Evolutionary conservation across 495 filamentous ascomycete species (phyloP), one percentile per base, ranked within the genome.

Genomic region (Neurospora sp.): DNA sequence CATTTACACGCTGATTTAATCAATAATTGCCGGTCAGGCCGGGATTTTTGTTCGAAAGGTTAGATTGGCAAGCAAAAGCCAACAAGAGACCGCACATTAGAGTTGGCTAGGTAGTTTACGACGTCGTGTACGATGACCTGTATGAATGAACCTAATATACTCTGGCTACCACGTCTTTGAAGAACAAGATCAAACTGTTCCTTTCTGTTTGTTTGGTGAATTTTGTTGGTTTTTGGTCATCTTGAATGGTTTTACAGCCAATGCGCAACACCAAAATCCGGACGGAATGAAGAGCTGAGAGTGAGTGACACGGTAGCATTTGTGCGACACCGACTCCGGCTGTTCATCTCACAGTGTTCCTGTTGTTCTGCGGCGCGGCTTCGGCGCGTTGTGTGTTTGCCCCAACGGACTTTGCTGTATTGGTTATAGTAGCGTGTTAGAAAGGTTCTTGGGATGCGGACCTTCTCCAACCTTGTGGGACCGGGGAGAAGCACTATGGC

Each of bases 11-110:
- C 35, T 69, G 31, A 59, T 70, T 46, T 73, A 72, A 73, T 72
- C 76, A 78, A 74, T 77, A 76, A 42, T 46, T 71, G 71, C 72
- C 48, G 73, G 44, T 27, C 39, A 40, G n/a, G 14, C 42, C 71
- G 31, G 71, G 35, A 59, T 69, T 72, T 38, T n/a, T 59, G 31
- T 72, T 72, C 69, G 39, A 41, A 38, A 38, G 44, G 31, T 35
- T 72, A 4, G 42, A 69, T 69, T 69, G 37, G n/a, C 39, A 11
- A 48, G 39, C 42, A 23, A 37, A 4, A 20, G 18, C 44, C 42
- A 20, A n/a, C 16, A 14, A 66, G 23, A 16, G 54, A 66, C 20
- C 42, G 37, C 11, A 70, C 35, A n/a, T 66, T 18, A 66, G 54
- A 66, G 27, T 66, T 35, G 27, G 14, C 54, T 66, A 66, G 54